A percentile compares a stretch with the other conserved stretches of the same genome.
phyloP scores from a whole-genome alignment of 1,284 basidiomycete species.

The Pterulicium gracile region DNA sequence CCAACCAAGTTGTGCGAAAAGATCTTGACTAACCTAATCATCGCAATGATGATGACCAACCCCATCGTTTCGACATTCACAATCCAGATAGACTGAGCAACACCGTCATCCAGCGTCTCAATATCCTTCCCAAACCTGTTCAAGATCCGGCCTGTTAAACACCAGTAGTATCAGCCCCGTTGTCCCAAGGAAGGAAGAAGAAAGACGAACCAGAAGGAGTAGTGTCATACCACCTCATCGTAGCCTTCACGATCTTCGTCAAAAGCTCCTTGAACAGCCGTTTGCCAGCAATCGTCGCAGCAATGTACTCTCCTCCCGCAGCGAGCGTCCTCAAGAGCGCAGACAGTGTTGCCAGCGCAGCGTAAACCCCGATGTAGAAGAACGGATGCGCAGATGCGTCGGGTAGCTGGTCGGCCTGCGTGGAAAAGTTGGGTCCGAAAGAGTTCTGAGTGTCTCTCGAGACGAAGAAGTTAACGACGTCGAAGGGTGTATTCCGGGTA shows the following conservation, averaged over 20 bases:
- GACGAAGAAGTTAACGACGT: not conserved
- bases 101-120: constrained; percentile 39
- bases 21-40: constrained; percentile 19
- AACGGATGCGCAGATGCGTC: constrained; percentile 27
- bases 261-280: constrained; percentile 28
- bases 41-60: constrained; percentile 36
- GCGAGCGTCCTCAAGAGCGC: constrained; percentile 22
- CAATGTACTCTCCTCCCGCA: constrained; percentile 27
- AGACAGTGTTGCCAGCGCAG: constrained; percentile 24
- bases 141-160: constrained; percentile 25
- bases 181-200: not conserved
- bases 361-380: constrained; percentile 33
- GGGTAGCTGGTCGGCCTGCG: constrained; percentile 15
- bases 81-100: constrained; percentile 33
- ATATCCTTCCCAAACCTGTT: constrained; percentile 42
- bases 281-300: constrained; percentile 28
- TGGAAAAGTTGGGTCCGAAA: not conserved
- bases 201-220: constrained; percentile 4
- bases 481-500: not conserved
- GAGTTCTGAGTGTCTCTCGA: not conserved
- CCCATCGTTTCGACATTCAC: constrained; percentile 25
- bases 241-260: constrained; percentile 27
- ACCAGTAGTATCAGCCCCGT: not conserved
- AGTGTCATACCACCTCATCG: constrained; percentile 21
- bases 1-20: not conserved